These are phyloP conservation scores for Castanea crenata DNA, from an alignment of 306 rosid genomes.

Conservation along the genomic window DNA sequence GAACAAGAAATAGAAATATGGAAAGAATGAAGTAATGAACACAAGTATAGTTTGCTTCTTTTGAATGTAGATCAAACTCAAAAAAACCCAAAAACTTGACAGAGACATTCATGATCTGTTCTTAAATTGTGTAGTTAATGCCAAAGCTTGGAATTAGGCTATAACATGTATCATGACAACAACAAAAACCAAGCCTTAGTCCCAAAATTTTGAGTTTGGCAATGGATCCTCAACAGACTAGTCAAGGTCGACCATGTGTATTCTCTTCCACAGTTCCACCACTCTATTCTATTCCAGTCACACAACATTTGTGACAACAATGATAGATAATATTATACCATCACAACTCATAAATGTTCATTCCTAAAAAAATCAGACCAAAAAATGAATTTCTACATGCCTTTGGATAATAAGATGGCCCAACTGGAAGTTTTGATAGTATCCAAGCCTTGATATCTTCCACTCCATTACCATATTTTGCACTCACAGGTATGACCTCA, in stretches of 20 bases:
- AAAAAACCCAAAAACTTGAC: background rate
- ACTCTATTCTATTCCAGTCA: no score
- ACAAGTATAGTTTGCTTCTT: no score
- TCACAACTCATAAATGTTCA: background rate
- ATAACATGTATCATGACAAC: background rate
- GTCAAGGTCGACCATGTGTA: no score
- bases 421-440: constrained; percentile 83
- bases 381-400: constrained; percentile 36
- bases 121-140: background rate
- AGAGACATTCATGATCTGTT: background rate
- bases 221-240: no score
- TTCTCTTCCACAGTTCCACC: no score
- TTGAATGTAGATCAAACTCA: background rate
- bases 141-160: background rate
- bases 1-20: no score
- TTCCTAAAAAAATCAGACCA: background rate
- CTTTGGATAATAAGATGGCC: constrained; percentile 94
- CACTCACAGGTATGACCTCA: constrained; percentile 98
- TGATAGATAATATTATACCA: constrained; percentile 6
- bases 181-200: no score
- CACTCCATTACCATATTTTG: constrained; percentile 90
- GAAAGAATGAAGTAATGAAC: no score
- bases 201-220: no score
- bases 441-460: constrained; percentile 94
- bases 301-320: background rate